phyloP scores from a whole-genome alignment of 176 grass and related monocot species.

The Rhipidocladum racemiflorum region DNA sequence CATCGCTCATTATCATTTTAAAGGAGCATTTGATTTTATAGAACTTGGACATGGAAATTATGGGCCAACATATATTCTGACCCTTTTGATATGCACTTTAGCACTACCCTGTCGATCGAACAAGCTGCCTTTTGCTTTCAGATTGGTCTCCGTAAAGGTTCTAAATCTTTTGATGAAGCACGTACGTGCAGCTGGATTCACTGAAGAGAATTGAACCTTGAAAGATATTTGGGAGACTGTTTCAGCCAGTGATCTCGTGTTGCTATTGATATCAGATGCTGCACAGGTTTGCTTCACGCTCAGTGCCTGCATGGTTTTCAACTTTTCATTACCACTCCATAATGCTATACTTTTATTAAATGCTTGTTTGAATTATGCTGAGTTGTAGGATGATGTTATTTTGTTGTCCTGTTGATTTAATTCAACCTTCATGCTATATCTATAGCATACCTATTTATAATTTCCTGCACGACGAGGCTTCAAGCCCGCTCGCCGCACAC shows the following conservation, averaged over 20 bases:
- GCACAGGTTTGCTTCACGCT: conserved; percentile 54
- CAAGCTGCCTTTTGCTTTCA: conserved; percentile 29
- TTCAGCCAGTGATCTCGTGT: conserved; percentile 72
- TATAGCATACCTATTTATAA: not conserved
- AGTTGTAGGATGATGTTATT: conserved; percentile 12
- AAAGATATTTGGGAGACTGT: conserved; percentile 89
- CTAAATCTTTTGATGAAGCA: conserved; percentile 78
- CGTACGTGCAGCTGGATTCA: conserved; percentile 78
- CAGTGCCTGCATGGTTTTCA: conserved; percentile 11
- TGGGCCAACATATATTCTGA: not conserved
- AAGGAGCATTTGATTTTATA: not conserved
- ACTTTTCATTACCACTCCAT: not conserved
- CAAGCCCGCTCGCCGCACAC: too few species aligned
- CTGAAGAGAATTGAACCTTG: conserved; percentile 72
- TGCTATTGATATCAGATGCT: conserved; percentile 91
- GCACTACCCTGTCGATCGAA: not conserved
- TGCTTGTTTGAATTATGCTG: not conserved
- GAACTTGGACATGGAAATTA: conserved; percentile 4
- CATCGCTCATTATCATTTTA: not conserved
- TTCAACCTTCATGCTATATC: not conserved
- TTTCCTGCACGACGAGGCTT: not conserved
- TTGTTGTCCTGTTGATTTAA: not conserved
- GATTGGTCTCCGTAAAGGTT: conserved; percentile 90
- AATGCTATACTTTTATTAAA: not conserved
- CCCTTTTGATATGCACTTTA: not conserved